These are phyloP conservation scores for Pyrenophora teres DNA, from an alignment of 2,329 filamentous ascomycete species.

Conservation along the genomic window DNA sequence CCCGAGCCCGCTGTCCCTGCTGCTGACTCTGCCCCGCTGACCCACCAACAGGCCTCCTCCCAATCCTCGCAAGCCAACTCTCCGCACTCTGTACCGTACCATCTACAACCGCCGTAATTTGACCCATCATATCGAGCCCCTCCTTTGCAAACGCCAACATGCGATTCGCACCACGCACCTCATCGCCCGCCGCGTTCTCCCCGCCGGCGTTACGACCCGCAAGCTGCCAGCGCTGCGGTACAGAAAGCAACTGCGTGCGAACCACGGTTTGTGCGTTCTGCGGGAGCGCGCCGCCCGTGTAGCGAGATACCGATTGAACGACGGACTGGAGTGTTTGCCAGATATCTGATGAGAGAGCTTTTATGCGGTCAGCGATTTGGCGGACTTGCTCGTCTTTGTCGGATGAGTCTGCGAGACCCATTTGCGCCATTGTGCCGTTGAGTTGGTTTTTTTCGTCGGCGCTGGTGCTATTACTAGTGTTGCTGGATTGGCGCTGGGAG, in stretches of 20 bases:
- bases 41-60: conserved; percentile 39
- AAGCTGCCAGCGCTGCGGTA: conserved; percentile 80
- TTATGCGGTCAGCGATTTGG: conserved; percentile 76
- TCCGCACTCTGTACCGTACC: conserved; percentile 90
- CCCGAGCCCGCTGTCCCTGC: background rate
- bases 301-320: conserved; percentile 83
- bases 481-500: conserved; percentile 31
- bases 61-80: conserved; percentile 83
- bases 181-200: conserved; percentile 37
- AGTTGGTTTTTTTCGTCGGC: conserved; percentile 19
- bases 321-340: conserved; percentile 70
- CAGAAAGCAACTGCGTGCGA: conserved; percentile 77
- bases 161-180: conserved; percentile 67
- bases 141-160: conserved; percentile 87
- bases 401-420: conserved; percentile 20
- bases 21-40: background rate
- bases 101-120: conserved; percentile 85
- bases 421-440: conserved; percentile 23
- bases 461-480: conserved; percentile 6
- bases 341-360: conserved; percentile 60
- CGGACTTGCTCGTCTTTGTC: conserved; percentile 52
- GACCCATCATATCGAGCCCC: conserved; percentile 90
- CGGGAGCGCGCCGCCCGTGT: conserved; percentile 87
- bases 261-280: conserved; percentile 87
- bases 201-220: conserved; percentile 60